Conservation (phyloP, 2,329 filamentous ascomycete species). For the Didymella segeticola region DNA sequence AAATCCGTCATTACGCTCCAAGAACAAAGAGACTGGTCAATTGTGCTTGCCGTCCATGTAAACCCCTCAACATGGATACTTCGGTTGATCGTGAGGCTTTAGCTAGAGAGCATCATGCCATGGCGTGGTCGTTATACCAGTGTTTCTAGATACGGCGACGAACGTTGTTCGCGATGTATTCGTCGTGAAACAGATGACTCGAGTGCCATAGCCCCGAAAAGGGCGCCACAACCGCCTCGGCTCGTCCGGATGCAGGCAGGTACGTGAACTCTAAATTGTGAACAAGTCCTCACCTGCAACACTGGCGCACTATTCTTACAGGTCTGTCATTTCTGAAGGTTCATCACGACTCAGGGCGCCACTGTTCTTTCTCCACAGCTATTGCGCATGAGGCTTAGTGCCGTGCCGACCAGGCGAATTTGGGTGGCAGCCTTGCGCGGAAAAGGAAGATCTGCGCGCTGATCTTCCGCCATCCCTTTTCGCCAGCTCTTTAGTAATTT, state of each 20-base stretch:
- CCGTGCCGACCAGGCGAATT: neutral
- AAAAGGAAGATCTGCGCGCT: neutral
- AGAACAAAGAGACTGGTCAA: no score
- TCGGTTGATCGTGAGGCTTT: no score
- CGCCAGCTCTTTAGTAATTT: neutral
- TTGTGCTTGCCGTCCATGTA: no score
- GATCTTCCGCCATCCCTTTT: neutral
- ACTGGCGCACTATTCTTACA: neutral
- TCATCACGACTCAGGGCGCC: neutral
- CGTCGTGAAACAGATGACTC: neutral
- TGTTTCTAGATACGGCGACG: neutral
- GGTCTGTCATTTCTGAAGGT: neutral
- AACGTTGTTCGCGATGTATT: neutral
- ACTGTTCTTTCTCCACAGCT: neutral
- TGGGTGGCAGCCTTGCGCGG: neutral
- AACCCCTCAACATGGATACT: no score
- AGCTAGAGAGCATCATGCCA: no score
- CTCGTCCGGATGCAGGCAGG: neutral
- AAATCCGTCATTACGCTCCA: no score
- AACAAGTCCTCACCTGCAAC: neutral
- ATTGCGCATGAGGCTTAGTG: neutral
- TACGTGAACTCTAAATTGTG: neutral
- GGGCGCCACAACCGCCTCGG: neutral
- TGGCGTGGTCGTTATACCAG: no score
- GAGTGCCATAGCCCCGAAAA: neutral